Percentiles rank a stretch among this genome's conserved stretches.
These are phyloP conservation scores for Beauveria pseudobassiana DNA, from an alignment of 2,329 filamentous ascomycete species.

Conservation along the genomic window DNA sequence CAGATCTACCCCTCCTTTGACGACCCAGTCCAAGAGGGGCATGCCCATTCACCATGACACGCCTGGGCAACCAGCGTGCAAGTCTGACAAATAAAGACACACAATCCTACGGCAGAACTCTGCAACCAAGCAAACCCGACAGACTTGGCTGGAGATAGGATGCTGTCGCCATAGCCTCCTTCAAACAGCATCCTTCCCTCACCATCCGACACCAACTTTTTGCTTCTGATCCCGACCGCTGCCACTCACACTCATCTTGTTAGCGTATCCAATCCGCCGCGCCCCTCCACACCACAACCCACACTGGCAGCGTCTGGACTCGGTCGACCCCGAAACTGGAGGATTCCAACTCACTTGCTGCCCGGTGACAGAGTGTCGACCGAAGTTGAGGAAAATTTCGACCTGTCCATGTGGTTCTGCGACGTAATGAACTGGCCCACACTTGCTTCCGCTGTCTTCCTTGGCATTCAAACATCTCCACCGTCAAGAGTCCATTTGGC, in stretches of 20 bases:
- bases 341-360: not conserved
- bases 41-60: not conserved
- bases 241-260: not conserved
- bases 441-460: not conserved
- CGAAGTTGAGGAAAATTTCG: not conserved
- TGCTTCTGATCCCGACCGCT: not conserved
- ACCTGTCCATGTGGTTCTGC: not conserved
- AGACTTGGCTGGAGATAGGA: no score
- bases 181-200: not conserved
- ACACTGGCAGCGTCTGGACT: constrained; percentile 5
- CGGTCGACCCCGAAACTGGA: not conserved
- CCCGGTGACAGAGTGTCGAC: not conserved
- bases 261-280: not conserved
- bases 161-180: not conserved
- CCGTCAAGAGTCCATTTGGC: not conserved
- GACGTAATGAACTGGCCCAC: constrained; percentile 6
- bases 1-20: constrained; percentile 1
- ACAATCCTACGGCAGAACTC: not conserved
- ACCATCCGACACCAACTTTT: not conserved
- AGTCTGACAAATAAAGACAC: not conserved
- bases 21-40: not conserved
- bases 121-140: no score
- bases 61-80: not conserved
- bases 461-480: constrained; percentile 5
- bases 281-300: constrained; percentile 4